Percentiles rank a stretch among this genome's conserved stretches.
These are phyloP conservation scores for Tuber melanosporum DNA, from an alignment of 495 filamentous ascomycete genomes.

Conservation along the genomic window DNA sequence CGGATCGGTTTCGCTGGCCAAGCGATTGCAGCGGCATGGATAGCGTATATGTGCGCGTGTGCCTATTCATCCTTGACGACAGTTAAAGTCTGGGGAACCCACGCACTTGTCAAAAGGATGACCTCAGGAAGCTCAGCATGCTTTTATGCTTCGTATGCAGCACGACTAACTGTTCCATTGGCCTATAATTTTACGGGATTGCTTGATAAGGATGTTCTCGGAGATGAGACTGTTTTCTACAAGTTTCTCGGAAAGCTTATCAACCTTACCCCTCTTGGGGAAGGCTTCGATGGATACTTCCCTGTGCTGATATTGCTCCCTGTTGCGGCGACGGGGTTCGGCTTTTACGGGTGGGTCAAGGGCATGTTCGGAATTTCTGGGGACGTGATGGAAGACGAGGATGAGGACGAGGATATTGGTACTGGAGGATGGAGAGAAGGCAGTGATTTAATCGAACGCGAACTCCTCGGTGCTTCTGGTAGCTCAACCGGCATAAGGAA, in stretches of 20 bases:
- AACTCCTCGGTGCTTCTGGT: slow-evolving; percentile 56
- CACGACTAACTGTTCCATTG: slow-evolving; percentile 81
- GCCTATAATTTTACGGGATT: slow-evolving; percentile 95
- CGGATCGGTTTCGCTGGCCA: slow-evolving; percentile 79
- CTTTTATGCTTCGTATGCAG: slow-evolving; percentile 89
- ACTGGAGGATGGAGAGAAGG: slow-evolving; percentile 89
- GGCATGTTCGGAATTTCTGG: slow-evolving; percentile 69
- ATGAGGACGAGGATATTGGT: slow-evolving; percentile 55
- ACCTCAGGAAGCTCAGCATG: slow-evolving; percentile 87
- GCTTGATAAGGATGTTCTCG: slow-evolving; percentile 59
- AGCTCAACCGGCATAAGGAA: slow-evolving; percentile 8
- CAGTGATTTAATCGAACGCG: slow-evolving; percentile 84
- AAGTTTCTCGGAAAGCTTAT: slow-evolving; percentile 76
- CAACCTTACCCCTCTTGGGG: slow-evolving; percentile 73
- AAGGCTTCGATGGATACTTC: slow-evolving; percentile 80
- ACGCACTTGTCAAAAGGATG: slow-evolving; percentile 80
- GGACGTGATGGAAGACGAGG: slow-evolving; percentile 66
- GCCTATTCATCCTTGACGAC: slow-evolving; percentile 78
- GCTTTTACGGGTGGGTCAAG: slow-evolving; percentile 76
- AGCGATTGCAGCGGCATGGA: slow-evolving; percentile 74
- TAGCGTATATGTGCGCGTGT: slow-evolving; percentile 84
- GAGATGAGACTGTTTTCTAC: slow-evolving; percentile 68
- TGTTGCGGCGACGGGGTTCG: slow-evolving; percentile 73
- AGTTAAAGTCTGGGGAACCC: slow-evolving; percentile 89
- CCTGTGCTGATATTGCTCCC: slow-evolving; percentile 80